Conservation (phyloP, 2,329 filamentous ascomycete genomes). For the Phaeophleospora eucalypticola region DNA sequence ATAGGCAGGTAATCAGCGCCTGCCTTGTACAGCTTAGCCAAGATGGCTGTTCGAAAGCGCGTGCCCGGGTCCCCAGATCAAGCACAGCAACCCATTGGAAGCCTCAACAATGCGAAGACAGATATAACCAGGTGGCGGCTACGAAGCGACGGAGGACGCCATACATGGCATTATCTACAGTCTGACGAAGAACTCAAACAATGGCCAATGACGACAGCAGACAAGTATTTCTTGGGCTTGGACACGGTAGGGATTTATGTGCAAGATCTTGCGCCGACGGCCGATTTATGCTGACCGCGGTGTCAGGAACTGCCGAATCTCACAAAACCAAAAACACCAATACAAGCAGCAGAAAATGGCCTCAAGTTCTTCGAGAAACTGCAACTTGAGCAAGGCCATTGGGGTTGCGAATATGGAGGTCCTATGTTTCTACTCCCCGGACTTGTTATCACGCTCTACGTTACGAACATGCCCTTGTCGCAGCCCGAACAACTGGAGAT, state of each 20-base stretch:
- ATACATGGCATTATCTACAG: slow-evolving; percentile 89
- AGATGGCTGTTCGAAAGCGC: slow-evolving; percentile 10
- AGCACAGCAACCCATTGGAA: neutral
- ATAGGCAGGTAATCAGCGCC: neutral
- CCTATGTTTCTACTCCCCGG: slow-evolving; percentile 94
- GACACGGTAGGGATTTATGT: slow-evolving; percentile 58
- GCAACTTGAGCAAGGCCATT: slow-evolving; percentile 84
- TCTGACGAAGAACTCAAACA: slow-evolving; percentile 64
- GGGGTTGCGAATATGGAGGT: slow-evolving; percentile 96
- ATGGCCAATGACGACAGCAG: slow-evolving; percentile 85
- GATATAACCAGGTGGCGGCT: slow-evolving; percentile 82
- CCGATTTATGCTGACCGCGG: slow-evolving; percentile 6
- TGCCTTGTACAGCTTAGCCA: neutral
- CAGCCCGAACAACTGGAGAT: slow-evolving; percentile 79
- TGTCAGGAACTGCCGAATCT: slow-evolving; percentile 69
- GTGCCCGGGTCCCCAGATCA: neutral
- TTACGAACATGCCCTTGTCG: slow-evolving; percentile 81
- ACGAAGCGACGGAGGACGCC: slow-evolving; percentile 73
- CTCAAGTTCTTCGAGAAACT: slow-evolving; percentile 84
- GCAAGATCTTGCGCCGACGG: neutral
- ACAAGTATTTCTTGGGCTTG: slow-evolving; percentile 82
- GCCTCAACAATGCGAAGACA: slow-evolving; percentile 43
- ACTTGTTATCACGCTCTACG: slow-evolving; percentile 79
- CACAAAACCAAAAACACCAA: slow-evolving; percentile 64
- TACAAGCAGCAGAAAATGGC: slow-evolving; percentile 76